Percentiles rank a stretch among this genome's conserved stretches.
Conservation (phyloP, 257 asterid species). For the Solanum sitiens region DNA sequence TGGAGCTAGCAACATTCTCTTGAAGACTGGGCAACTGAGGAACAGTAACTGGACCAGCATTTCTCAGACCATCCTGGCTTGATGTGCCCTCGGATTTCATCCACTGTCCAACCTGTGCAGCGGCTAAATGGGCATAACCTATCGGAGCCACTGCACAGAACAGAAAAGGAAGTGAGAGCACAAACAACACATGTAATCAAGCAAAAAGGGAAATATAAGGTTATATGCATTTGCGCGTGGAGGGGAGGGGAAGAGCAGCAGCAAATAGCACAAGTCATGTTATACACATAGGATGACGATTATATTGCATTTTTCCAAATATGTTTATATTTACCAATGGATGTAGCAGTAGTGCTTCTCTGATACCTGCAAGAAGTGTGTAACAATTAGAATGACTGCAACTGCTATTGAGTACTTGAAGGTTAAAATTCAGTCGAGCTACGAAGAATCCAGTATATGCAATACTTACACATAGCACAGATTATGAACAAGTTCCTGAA, state of each 20-base stretch:
- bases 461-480: constrained; percentile 77
- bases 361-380: constrained; percentile 53
- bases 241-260: too few species aligned
- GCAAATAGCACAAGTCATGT: too few species aligned
- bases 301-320: not conserved
- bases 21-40: constrained; percentile 61
- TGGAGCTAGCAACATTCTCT: constrained; percentile 56
- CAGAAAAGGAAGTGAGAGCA: not conserved
- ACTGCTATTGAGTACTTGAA: too few species aligned
- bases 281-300: not conserved
- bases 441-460: not conserved
- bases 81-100: constrained; percentile 84
- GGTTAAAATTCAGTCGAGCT: not conserved
- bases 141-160: constrained; percentile 67
- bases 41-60: constrained; percentile 51
- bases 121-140: constrained; percentile 90
- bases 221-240: too few species aligned
- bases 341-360: constrained; percentile 91
- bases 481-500: constrained; percentile 84
- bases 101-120: constrained; percentile 84
- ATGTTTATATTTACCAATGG: constrained; percentile 48
- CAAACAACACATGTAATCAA: not conserved
- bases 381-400: not conserved
- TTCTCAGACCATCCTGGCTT: constrained; percentile 50
- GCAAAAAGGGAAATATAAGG: not conserved